These are phyloP conservation scores for Chloromonas sp. DNA, from an alignment of 163 green algal genomes.

Conservation along the genomic window DNA sequence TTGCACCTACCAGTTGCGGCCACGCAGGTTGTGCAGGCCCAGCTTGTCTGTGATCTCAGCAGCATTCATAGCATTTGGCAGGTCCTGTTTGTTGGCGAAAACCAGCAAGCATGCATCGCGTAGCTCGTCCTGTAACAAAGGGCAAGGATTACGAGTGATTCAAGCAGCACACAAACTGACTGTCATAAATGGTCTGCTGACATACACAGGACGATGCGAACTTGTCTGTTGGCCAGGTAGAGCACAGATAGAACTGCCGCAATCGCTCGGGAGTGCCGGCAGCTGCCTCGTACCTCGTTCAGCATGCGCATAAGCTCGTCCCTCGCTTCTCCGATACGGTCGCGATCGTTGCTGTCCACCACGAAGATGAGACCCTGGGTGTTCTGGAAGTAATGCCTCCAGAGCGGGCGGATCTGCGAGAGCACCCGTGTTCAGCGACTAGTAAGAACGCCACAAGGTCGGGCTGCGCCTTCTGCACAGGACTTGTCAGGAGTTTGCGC, in stretches of 20 bases:
- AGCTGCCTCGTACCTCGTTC: constrained; percentile 17
- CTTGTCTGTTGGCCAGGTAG: background rate
- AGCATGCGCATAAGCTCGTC: constrained; percentile 50
- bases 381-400: constrained; percentile 87
- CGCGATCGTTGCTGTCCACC: constrained; percentile 65
- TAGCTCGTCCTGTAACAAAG: constrained; percentile 39
- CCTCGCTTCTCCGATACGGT: constrained; percentile 55
- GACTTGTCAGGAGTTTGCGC: constrained; percentile 20
- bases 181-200: no score
- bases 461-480: background rate
- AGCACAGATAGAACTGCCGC: background rate
- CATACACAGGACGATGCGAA: no score
- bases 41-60: constrained; percentile 63
- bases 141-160: no score
- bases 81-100: constrained; percentile 81
- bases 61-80: constrained; percentile 50
- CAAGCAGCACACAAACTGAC: no score
- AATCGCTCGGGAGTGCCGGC: no score
- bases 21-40: constrained; percentile 46
- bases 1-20: constrained; percentile 39
- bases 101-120: constrained; percentile 61
- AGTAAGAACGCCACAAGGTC: background rate
- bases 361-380: constrained; percentile 75
- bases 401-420: constrained; percentile 67
- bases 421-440: no score